These are phyloP conservation scores for Jaapia argillacea DNA, from an alignment of 768 basidiomycete genomes.

Conservation along the genomic window DNA sequence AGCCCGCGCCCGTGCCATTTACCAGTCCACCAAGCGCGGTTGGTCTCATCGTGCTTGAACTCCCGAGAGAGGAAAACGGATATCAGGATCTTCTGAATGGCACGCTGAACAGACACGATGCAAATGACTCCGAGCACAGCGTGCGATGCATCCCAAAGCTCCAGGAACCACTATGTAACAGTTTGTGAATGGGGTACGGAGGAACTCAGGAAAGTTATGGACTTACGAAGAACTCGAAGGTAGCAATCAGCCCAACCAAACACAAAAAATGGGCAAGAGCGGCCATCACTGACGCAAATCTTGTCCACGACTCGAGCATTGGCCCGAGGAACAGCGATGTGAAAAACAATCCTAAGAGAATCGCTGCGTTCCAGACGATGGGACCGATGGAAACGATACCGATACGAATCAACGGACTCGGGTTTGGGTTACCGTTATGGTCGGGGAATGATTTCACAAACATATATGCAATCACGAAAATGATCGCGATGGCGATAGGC, in stretches of 20 bases:
- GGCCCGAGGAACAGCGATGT: conserved; percentile 89
- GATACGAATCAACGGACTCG: conserved; percentile 87
- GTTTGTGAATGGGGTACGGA: conserved; percentile 20
- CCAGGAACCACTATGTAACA: conserved; percentile 77
- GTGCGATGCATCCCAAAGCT: conserved; percentile 94
- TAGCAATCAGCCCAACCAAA: conserved; percentile 73
- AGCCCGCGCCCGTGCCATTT: conserved; percentile 95
- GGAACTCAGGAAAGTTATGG: conserved; percentile 8
- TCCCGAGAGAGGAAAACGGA: conserved; percentile 92
- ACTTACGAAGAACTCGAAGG: conserved; percentile 95
- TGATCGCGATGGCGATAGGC: conserved; percentile 63
- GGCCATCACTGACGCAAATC: conserved; percentile 92
- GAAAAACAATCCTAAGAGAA: conserved; percentile 81
- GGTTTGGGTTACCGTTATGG: conserved; percentile 44
- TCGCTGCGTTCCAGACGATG: conserved; percentile 88
- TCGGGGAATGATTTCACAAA: conserved; percentile 89
- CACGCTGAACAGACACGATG: conserved; percentile 83
- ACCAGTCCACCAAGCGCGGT: conserved; percentile 98
- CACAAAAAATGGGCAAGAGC: conserved; percentile 76
- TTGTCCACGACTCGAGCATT: conserved; percentile 73
- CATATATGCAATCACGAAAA: conserved; percentile 84
- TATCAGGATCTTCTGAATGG: conserved; percentile 90
- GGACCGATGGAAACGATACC: conserved; percentile 85
- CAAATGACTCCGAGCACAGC: conserved; percentile 89
- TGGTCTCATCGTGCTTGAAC: conserved; percentile 97